Base-by-base conservation (phyloP, 441 rosid species). In the Lepidium campestre region DNA sequence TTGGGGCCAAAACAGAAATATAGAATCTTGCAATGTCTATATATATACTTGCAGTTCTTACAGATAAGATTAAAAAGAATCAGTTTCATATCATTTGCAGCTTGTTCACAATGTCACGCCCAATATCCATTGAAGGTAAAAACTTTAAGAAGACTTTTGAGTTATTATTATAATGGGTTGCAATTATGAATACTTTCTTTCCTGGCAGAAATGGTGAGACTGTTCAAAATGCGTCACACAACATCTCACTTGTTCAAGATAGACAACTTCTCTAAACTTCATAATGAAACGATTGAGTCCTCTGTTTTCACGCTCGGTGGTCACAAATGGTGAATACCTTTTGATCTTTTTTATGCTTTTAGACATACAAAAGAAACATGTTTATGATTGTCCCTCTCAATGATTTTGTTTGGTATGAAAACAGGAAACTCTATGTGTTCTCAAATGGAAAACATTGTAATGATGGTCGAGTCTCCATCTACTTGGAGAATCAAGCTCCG, bases 161-260 rank as follows among this genome's bases (percentile, higher is more conserved):
- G 0, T 31, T 45, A n/a, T 42, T 22, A 48, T 15, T 3, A 49
- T 37, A 4, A 50, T 5, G 35, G 40, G 8, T 68, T 48, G 2
- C 59, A 40, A 5, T 10, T 27, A 14, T 18, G 19, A 27, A 25
- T 70, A 7, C 18, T 9, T 48, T 18, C 2, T 17, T 40, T 62
- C 0, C 29, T 14, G 2, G 20, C 58, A 71, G 75, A 31, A 9
- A 55, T 55, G 48, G 65, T 71, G 45, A 44, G 20, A n/a, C 7
- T 5, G 14, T 64, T 55, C 65, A 71, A 63, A 58, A 6, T 5
- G 15, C 44, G 13, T 4, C 65, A 71, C 59, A 10, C 4, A 48
- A 12, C 17, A 17, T 63, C 70, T 45, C 65, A 63, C 58, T 37
- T 71, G 41, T 71, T 71, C 50, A 71, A 71, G 70, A 63, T 71